These are phyloP conservation scores for Plasmodium malariae DNA, from an alignment of 169 alveolate genomes.

Conservation along the genomic window DNA sequence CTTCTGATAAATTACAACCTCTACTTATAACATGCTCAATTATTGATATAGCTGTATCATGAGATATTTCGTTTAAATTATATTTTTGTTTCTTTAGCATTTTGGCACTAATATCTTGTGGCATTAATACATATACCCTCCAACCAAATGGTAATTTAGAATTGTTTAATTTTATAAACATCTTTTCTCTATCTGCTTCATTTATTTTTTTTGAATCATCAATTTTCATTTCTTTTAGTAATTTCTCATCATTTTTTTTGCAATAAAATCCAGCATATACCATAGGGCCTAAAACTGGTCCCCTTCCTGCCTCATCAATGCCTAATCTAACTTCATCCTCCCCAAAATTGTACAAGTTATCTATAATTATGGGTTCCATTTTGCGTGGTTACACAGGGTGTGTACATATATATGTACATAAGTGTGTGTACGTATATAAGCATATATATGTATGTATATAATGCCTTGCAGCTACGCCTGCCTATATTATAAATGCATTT, in stretches of 20 bases:
- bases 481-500: not conserved
- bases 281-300: slow-evolving; percentile 99
- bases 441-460: not conserved
- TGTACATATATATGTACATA: not conserved
- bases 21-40: slow-evolving; percentile 81
- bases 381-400: not conserved
- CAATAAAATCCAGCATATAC: slow-evolving; percentile 96
- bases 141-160: slow-evolving; percentile 85
- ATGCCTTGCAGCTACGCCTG: not conserved
- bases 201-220: slow-evolving; percentile 93
- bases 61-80: slow-evolving; percentile 93
- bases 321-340: slow-evolving; percentile 88
- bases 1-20: slow-evolving; percentile 76
- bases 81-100: slow-evolving; percentile 91
- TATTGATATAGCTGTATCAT: slow-evolving; percentile 91
- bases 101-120: slow-evolving; percentile 90
- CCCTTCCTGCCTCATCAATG: slow-evolving; percentile 99
- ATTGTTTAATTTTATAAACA: slow-evolving; percentile 83
- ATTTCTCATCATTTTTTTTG: slow-evolving; percentile 85
- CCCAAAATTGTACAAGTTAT: slow-evolving; percentile 58
- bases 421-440: not conserved
- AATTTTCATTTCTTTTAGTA: slow-evolving; percentile 86
- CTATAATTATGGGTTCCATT: slow-evolving; percentile 69
- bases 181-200: slow-evolving; percentile 87
- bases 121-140: slow-evolving; percentile 84